These are phyloP conservation scores for Salvia splendens DNA, from an alignment of 257 asterid species.

Conservation along the genomic window DNA sequence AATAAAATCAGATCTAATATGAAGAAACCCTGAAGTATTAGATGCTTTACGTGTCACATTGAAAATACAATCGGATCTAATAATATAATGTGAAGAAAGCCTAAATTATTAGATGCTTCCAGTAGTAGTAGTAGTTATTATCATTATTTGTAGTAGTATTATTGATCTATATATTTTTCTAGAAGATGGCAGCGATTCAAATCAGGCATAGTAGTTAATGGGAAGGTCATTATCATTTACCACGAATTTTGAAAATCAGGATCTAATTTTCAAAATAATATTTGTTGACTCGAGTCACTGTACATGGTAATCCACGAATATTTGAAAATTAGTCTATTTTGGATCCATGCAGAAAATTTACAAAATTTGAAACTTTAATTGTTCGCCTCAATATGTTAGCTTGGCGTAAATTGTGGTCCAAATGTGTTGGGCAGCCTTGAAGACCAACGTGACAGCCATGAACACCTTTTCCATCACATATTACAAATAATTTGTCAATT, in stretches of 20 bases:
- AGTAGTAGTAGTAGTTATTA: no score
- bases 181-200: no score
- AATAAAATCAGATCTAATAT: not conserved
- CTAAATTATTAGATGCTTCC: no score
- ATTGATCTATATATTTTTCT: no score
- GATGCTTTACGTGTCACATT: not conserved
- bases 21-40: not conserved
- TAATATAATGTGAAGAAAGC: not conserved
- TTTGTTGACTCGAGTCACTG: conserved; percentile 11
- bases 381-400: not conserved
- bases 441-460: not conserved
- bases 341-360: conserved; percentile 24
- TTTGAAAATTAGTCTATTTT: conserved; percentile 19
- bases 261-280: no score
- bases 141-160: no score
- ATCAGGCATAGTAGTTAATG: not conserved
- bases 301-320: not conserved
- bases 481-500: not conserved
- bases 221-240: not conserved
- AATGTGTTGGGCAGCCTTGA: not conserved
- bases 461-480: not conserved
- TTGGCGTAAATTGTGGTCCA: conserved; percentile 23
- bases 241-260: no score
- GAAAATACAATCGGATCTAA: not conserved
- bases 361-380: not conserved